Percentiles rank a stretch among this genome's conserved stretches.
Evolutionary conservation across 495 filamentous ascomycete species (phyloP).

Genomic region (Glutinoglossum americanum): DNA sequence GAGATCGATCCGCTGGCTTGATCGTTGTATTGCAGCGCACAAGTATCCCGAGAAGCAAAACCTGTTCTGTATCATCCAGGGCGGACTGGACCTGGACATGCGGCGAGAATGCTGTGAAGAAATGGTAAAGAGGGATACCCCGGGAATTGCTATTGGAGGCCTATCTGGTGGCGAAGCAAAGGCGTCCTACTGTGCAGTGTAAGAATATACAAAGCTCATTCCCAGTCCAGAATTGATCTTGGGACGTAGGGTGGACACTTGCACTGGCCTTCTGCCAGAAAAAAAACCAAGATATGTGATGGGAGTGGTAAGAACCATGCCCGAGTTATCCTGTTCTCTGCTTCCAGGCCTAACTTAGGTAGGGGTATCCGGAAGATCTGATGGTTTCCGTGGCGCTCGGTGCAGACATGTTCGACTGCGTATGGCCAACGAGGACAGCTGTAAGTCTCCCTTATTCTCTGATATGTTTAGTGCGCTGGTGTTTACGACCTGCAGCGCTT

Average conservation of each 20-base stretch:
- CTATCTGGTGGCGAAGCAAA: conserved; percentile 71
- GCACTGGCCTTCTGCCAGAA: conserved; percentile 67
- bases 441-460: conserved; percentile 16
- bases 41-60: conserved; percentile 68
- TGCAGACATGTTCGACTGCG: conserved; percentile 98
- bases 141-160: conserved; percentile 90
- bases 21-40: conserved; percentile 86
- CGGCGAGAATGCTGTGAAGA: conserved; percentile 61
- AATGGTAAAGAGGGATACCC: conserved; percentile 83
- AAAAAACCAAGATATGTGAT: conserved; percentile 92
- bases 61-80: conserved; percentile 98
- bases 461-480: neutral
- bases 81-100: conserved; percentile 80
- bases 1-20: conserved; percentile 92
- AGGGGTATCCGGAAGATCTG: conserved; percentile 87
- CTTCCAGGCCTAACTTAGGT: neutral
- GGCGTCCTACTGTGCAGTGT: conserved; percentile 33
- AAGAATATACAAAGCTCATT: neutral
- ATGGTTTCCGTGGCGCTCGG: conserved; percentile 80
- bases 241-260: conserved; percentile 49
- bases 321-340: neutral
- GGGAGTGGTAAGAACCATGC: conserved; percentile 46
- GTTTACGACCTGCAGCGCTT: conserved; percentile 34
- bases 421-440: conserved; percentile 92
- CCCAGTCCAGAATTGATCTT: neutral